These are phyloP conservation scores for Vitis labrusca DNA, from an alignment of 164 flowering plant genomes.

Conservation along the genomic window DNA sequence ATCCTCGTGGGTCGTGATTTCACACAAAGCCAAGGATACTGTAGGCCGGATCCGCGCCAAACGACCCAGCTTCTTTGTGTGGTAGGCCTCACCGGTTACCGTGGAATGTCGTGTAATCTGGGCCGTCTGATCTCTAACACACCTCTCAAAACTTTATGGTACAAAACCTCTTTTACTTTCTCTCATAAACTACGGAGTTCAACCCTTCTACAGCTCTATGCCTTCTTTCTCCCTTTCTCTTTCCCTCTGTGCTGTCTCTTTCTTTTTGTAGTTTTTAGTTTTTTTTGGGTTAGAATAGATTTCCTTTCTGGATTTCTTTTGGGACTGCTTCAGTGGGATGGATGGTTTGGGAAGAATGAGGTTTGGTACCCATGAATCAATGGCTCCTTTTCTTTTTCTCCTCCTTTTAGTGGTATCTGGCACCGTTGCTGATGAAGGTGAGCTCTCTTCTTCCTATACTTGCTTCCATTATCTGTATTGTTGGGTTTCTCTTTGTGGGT, in stretches of 20 bases:
- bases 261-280: background rate
- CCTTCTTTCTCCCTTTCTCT: slow-evolving; percentile 3
- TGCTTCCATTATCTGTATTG: background rate
- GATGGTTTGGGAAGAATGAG: slow-evolving; percentile 11
- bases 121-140: slow-evolving; percentile 1
- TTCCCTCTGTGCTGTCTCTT: slow-evolving; percentile 7
- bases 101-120: no score
- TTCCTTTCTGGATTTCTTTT: slow-evolving; percentile 1
- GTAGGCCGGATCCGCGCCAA: no score
- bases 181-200: background rate
- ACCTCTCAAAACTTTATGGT: background rate
- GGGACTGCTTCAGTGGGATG: background rate
- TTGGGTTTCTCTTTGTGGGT: background rate
- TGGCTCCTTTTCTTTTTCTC: slow-evolving; percentile 17
- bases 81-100: no score
- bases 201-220: background rate
- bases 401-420: slow-evolving; percentile 19
- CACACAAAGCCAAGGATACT: no score
- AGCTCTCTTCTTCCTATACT: slow-evolving; percentile 6
- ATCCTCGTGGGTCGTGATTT: slow-evolving; percentile 12
- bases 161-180: background rate
- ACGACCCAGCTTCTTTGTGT: no score
- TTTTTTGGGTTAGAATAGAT: background rate
- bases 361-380: background rate
- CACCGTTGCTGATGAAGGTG: slow-evolving; percentile 27